Evolutionary conservation across 805 yeast species (phyloP).

Genomic region (Myxozyma vanderwaltii): DNA sequence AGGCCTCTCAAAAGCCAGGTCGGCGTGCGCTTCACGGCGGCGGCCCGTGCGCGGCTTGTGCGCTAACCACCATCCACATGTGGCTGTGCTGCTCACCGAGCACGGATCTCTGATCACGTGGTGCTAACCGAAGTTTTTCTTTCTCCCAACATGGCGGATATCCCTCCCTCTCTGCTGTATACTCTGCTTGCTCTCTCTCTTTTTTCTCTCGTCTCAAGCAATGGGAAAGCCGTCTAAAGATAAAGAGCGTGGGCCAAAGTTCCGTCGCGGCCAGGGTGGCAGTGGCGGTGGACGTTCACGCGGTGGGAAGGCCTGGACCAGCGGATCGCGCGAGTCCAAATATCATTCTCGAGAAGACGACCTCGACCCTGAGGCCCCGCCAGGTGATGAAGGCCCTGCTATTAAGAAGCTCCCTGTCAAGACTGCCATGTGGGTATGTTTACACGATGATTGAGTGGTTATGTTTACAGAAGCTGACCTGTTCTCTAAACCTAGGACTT

Average conservation of each 20-base stretch:
- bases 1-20: too few relatives aligned
- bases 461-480: neutral
- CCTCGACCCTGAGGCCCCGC: neutral
- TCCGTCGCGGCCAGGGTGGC: neutral
- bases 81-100: too few relatives aligned
- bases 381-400: constrained; percentile 1
- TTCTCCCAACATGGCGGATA: too few relatives aligned
- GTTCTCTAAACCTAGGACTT: constrained; percentile 60
- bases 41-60: constrained; percentile 7
- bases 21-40: too few relatives aligned
- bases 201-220: neutral
- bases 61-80: neutral
- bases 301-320: constrained; percentile 13
- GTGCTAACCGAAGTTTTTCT: too few relatives aligned
- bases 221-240: constrained; percentile 16
- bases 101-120: neutral
- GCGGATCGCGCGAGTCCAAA: constrained; percentile 1
- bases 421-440: constrained; percentile 78
- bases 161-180: too few relatives aligned
- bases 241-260: neutral
- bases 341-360: neutral
- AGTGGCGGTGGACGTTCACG: neutral
- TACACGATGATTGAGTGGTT: neutral
- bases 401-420: constrained; percentile 49
- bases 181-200: too few relatives aligned